A percentile compares a stretch with the other conserved stretches of the same genome.
These are phyloP conservation scores for Aspergillus heteromorphus DNA, from an alignment of 495 filamentous ascomycete genomes.

Conservation along the genomic window DNA sequence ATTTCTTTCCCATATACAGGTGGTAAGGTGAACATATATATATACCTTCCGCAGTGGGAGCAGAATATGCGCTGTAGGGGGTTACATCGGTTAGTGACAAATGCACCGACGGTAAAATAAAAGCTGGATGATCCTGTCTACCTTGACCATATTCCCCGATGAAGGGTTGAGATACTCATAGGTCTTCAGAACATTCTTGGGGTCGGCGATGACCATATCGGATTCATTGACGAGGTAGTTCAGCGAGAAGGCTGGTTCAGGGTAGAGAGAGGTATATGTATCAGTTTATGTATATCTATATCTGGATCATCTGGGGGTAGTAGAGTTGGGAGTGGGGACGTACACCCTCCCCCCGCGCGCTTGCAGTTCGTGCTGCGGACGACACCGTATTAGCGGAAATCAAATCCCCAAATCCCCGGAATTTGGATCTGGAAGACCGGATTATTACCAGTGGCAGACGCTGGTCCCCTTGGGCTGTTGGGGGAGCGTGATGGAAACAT, in stretches of 20 bases:
- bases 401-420: no score
- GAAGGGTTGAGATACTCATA: conserved; percentile 17
- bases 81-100: background rate
- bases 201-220: conserved; percentile 19
- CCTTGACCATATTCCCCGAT: conserved; percentile 14
- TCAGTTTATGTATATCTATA: no score
- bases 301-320: no score
- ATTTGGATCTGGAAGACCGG: no score
- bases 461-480: conserved; percentile 14
- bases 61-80: conserved; percentile 23
- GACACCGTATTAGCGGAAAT: background rate
- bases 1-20: no score
- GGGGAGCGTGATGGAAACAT: conserved; percentile 24
- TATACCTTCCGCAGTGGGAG: conserved; percentile 26
- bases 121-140: background rate
- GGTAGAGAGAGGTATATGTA: no score
- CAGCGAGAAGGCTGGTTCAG: conserved; percentile 25
- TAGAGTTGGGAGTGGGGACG: background rate
- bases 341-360: conserved; percentile 18
- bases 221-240: conserved; percentile 20
- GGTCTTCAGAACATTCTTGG: conserved; percentile 5
- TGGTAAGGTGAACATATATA: no score
- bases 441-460: conserved; percentile 28
- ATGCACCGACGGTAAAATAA: no score
- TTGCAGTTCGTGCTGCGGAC: conserved; percentile 18